A percentile compares a stretch with the other conserved stretches of the same genome.
Conservation (phyloP, 805 yeast species). For the Isabelozyma pseudorhagii region DNA sequence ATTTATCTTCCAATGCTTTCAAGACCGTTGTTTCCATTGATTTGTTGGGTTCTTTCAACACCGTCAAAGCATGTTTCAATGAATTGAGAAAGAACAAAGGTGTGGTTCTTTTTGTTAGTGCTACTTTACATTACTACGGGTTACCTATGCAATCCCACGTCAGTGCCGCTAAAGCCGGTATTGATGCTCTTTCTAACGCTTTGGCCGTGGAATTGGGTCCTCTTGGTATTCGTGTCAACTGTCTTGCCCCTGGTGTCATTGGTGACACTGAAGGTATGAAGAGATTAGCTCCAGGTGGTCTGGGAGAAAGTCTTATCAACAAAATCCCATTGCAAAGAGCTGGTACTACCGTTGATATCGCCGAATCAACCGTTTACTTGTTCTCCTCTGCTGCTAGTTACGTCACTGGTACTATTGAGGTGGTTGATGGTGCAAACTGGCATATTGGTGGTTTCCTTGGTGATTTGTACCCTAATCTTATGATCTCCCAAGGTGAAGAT, state of each 20-base stretch:
- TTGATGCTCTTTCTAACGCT: slow-evolving; percentile 81
- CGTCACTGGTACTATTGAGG: slow-evolving; percentile 71
- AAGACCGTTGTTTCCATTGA: slow-evolving; percentile 85
- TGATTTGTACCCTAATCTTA: slow-evolving; percentile 31
- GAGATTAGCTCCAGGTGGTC: slow-evolving; percentile 51
- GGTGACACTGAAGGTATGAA: slow-evolving; percentile 82
- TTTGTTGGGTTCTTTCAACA: slow-evolving; percentile 82
- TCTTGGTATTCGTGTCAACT: slow-evolving; percentile 75
- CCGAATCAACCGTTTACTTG: slow-evolving; percentile 79
- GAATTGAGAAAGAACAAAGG: slow-evolving; percentile 69
- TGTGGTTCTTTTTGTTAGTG: slow-evolving; percentile 71
- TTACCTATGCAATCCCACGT: slow-evolving; percentile 88
- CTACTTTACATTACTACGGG: slow-evolving; percentile 88
- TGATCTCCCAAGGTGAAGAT: slow-evolving; percentile 25
- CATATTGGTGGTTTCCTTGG: slow-evolving; percentile 54
- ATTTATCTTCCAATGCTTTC: slow-evolving; percentile 81
- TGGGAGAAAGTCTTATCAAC: slow-evolving; percentile 27
- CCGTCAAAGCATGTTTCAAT: slow-evolving; percentile 76
- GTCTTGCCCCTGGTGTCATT: slow-evolving; percentile 91
- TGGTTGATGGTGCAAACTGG: slow-evolving; percentile 93
- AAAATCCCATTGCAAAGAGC: slow-evolving; percentile 64
- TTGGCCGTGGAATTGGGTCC: slow-evolving; percentile 93
- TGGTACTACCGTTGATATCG: slow-evolving; percentile 76
- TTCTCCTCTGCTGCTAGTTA: slow-evolving; percentile 81
- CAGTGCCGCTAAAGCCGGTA: slow-evolving; percentile 94